A percentile compares a stretch with the other conserved stretches of the same genome.
Evolutionary conservation across 306 rosid species (phyloP).

Genomic region (Ziziphus jujuba): DNA sequence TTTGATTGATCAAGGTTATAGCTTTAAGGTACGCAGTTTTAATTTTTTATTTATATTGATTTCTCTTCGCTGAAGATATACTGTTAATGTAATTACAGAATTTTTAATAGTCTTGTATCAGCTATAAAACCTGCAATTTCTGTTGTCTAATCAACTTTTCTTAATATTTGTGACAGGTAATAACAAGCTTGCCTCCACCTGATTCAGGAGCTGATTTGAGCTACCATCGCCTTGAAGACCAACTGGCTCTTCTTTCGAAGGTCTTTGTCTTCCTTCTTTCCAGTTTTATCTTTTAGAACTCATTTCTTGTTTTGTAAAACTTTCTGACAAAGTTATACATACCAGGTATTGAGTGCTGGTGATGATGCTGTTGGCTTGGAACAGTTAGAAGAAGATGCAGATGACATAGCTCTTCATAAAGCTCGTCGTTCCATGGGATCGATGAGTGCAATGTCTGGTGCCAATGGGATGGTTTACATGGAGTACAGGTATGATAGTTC

Average conservation of each 20-base stretch:
- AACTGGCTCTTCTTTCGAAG: constrained; percentile 83
- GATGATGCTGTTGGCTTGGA: constrained; percentile 89
- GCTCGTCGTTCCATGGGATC: constrained; percentile 72
- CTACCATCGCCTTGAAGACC: constrained; percentile 75
- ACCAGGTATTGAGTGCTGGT: constrained; percentile 84
- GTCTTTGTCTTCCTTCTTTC: constrained; percentile 36
- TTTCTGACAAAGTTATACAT: constrained; percentile 16
- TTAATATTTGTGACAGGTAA: constrained; percentile 58
- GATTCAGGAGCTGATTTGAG: constrained; percentile 74
- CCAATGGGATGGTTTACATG: constrained; percentile 91
- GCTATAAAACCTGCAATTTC: too few relatives aligned
- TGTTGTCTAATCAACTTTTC: constrained; percentile 10
- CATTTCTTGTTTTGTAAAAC: background rate
- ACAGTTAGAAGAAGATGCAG: constrained; percentile 88
- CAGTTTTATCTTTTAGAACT: constrained; percentile 4
- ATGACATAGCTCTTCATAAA: constrained; percentile 72
- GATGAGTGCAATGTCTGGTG: constrained; percentile 96
- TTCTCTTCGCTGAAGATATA: constrained; percentile 6
- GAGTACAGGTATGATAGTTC: constrained; percentile 66
- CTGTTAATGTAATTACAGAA: too few relatives aligned
- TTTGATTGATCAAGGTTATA: constrained; percentile 98
- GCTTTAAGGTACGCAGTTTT: constrained; percentile 73
- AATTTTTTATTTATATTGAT: background rate
- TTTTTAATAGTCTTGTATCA: constrained; percentile 3
- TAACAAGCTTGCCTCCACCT: constrained; percentile 92